Evolutionary conservation across 2,329 filamentous ascomycete species (phyloP).

Genomic region (Neoscytalidium dimidiatum): DNA sequence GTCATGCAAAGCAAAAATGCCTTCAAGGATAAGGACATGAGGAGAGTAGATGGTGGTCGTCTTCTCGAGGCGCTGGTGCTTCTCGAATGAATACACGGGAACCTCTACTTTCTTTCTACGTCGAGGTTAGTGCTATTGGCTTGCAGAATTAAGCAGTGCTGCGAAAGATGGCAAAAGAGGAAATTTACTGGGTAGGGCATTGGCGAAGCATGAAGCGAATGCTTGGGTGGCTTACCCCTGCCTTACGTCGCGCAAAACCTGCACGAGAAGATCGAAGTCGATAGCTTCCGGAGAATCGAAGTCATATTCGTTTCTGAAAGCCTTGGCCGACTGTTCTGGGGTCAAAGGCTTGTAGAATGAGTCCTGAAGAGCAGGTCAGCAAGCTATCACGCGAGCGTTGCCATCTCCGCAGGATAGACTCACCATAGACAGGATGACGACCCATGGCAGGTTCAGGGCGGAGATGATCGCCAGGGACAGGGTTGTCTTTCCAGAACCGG

Average conservation of each 20-base stretch:
- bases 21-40: slow-evolving; percentile 91
- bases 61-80: slow-evolving; percentile 76
- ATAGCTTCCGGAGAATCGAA: slow-evolving; percentile 94
- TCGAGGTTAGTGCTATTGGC: slow-evolving; percentile 22
- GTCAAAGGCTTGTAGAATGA: slow-evolving; percentile 94
- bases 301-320: slow-evolving; percentile 90
- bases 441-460: slow-evolving; percentile 91
- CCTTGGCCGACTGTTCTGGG: slow-evolving; percentile 73
- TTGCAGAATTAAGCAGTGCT: background rate
- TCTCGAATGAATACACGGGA: slow-evolving; percentile 91
- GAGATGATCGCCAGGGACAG: slow-evolving; percentile 88
- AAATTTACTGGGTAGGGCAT: background rate
- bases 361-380: slow-evolving; percentile 60
- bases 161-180: background rate
- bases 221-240: slow-evolving; percentile 67
- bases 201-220: background rate
- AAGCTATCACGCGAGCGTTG: slow-evolving; percentile 23
- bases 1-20: slow-evolving; percentile 93
- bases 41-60: slow-evolving; percentile 94
- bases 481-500: slow-evolving; percentile 93
- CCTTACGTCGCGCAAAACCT: slow-evolving; percentile 81
- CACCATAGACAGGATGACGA: slow-evolving; percentile 96
- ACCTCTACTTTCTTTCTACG: slow-evolving; percentile 82
- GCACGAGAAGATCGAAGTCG: slow-evolving; percentile 86
- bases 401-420: slow-evolving; percentile 24